Percentiles rank a stretch among this genome's conserved stretches.
phyloP scores from a whole-genome alignment of 176 grass and related monocot species.

The Bromus sterilis region DNA sequence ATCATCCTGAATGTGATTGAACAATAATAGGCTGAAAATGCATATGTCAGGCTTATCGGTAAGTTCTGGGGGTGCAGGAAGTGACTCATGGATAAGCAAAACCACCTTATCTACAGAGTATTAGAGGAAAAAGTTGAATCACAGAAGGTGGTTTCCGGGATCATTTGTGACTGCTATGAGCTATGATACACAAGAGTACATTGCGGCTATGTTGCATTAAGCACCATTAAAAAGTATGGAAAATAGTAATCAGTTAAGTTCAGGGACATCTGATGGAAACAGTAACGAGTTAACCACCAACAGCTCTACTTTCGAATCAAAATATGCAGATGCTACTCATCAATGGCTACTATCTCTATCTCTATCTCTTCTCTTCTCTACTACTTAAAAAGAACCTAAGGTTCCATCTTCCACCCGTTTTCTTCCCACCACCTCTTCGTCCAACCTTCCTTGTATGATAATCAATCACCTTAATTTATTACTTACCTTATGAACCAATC shows the following conservation, averaged over 20 bases:
- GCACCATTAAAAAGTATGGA: background rate
- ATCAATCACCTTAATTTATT: too few relatives aligned
- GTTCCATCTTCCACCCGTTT: too few relatives aligned
- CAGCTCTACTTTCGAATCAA: background rate
- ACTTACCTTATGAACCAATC: too few relatives aligned
- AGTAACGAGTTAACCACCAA: constrained; percentile 8
- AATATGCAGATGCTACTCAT: background rate
- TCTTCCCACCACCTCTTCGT: too few relatives aligned
- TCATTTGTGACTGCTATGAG: background rate
- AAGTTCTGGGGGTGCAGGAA: background rate
- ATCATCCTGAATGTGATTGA: constrained; percentile 8
- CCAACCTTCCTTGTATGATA: too few relatives aligned
- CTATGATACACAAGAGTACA: background rate
- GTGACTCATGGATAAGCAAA: background rate
- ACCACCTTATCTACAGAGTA: background rate
- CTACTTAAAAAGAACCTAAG: too few relatives aligned
- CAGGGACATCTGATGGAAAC: background rate
- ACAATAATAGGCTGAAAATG: background rate
- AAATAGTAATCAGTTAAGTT: background rate
- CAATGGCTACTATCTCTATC: too few relatives aligned
- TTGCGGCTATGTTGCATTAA: background rate
- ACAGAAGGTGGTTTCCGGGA: background rate
- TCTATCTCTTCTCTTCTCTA: too few relatives aligned
- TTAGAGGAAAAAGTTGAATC: background rate
- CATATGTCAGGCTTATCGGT: background rate